Conservation (phyloP, 805 yeast species). For the Babjeviella inositovora region DNA sequence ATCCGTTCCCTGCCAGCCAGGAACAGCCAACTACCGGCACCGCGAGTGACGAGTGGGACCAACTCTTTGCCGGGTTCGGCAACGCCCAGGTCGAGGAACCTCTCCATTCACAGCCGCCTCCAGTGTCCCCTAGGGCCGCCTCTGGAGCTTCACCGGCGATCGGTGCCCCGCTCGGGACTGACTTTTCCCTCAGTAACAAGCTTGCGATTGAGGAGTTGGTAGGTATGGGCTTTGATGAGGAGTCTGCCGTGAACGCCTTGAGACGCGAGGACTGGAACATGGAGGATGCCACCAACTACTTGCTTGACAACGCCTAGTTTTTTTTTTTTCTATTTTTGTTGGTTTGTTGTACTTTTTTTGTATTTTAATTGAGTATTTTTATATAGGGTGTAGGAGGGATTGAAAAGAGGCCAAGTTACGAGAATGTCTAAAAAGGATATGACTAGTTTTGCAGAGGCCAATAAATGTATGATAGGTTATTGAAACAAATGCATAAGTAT, state of each 20-base stretch:
- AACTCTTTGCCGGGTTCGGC: slow-evolving; percentile 80
- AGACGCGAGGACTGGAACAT: slow-evolving; percentile 56
- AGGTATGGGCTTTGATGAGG: slow-evolving; percentile 77
- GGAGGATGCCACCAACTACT: slow-evolving; percentile 74
- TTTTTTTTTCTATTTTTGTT: too few relatives aligned
- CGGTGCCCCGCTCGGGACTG: slow-evolving; percentile 1
- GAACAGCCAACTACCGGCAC: slow-evolving; percentile 3
- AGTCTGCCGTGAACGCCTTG: slow-evolving; percentile 54
- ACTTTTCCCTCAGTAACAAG: slow-evolving; percentile 21
- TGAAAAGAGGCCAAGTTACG: too few relatives aligned
- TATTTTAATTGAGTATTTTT: too few relatives aligned
- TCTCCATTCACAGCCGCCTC: slow-evolving; percentile 3
- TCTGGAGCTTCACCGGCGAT: slow-evolving; percentile 1
- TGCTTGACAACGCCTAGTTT: slow-evolving; percentile 67
- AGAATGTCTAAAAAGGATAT: too few relatives aligned
- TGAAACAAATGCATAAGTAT: too few relatives aligned
- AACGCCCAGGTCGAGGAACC: slow-evolving; percentile 17
- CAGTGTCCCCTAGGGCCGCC: slow-evolving; percentile 1
- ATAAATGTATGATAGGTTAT: too few relatives aligned
- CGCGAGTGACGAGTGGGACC: slow-evolving; percentile 82
- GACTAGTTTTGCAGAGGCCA: too few relatives aligned
- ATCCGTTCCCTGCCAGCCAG: neutral
- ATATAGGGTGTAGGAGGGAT: too few relatives aligned
- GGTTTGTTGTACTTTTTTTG: too few relatives aligned
- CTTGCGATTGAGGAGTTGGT: slow-evolving; percentile 62